Evolutionary conservation across 2,329 filamentous ascomycete species (phyloP), one percentile per base, ranked within the genome.

Genomic region (Macrophomina pseudophaseolina): DNA sequence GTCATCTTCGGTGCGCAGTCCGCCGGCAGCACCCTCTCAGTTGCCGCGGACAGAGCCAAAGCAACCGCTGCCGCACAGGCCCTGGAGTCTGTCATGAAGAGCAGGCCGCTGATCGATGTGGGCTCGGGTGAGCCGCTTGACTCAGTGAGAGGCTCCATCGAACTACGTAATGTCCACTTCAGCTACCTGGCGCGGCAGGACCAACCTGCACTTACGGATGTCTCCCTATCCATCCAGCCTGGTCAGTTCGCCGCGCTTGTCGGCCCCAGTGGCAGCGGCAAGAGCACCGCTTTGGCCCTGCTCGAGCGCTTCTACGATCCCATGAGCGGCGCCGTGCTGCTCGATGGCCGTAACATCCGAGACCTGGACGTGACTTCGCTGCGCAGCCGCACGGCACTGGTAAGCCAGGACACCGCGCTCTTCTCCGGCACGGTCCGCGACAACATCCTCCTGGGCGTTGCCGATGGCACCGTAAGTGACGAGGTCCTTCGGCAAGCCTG

Each of bases 241-340:
- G 92, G 92, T 4, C 91, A 94, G 75, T 95, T 94, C 72, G 86
- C 94, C 7, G 95, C 94, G 0, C 86, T 98, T 2, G 95, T 98
- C 8, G 95, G 95, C n/a, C 91, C 94, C 0, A 95, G 91, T 53
- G 94, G 95, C 2, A 97, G 94, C 74, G 95, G 95, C 67, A 98
- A 99, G 82, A 93, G 89, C 59, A 98, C 95, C 0, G 96, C 94
- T 0, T 97, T 98, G 75, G 91, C 92, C 3, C 85, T 98, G 4
- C 83, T 98, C 38, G 94, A 98, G 77, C 91, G 95, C 40, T 98
- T 98, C 82, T 98, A 98, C 75, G 93, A 98, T 72, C 92, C 94
- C 0, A 84, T 95, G 0, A 85, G 87, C 0, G 95, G 95, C 12
- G 89, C 89, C 14, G 85, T 99, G 40, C 92, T 88, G 67, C 84